Evolutionary conservation across 2,329 filamentous ascomycete species (phyloP), one percentile per base, ranked within the genome.

Genomic region (Neospermospora avenae): DNA sequence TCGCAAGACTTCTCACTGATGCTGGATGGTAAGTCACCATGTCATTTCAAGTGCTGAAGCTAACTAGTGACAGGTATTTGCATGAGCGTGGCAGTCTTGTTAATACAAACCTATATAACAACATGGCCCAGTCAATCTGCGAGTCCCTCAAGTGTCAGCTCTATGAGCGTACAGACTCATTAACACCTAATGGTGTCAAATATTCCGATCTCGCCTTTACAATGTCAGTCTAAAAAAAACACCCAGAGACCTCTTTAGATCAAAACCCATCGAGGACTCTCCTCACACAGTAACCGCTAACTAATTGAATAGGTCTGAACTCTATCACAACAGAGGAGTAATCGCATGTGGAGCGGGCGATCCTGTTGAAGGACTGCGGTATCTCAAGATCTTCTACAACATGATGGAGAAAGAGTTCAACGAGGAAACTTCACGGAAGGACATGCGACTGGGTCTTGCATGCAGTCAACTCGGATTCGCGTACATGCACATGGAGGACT

Each of bases 131-230:
- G 35, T 54, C 51, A 25, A 54, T 54, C 2, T 54, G 51, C 59
- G 48, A 54, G 68, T 71, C 63, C 52, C 25, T 22, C 45, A 56
- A 37, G 35, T 20, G 3, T 65, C 60, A 59, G 5, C 57, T 54
- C 42, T n/a, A 63, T 22, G 37, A 67, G 61, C 61, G 59, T 39
- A 14, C 55, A 39, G 5, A 56, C 57, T 25, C 64, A 66, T 55
- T 67, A 7, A 44, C 54, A 31, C 16, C 42, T 24, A 18, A 22
- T 11, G 42, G 42, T 6, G 42, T 45, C 6, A 45, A 18, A 45
- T 20, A 45, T 45, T 18, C 42, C 3, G 42, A 45, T 6, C 42
- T 45, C 11, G 42, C 22, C 20, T 45, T 22, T 45, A 45, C 20
- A 24, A 3, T 45, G 42, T 18, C 42, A 4, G n/a, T n/a, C n/a